These are phyloP conservation scores for Triticum aestivum DNA, from an alignment of 176 grass and related monocot species.

Conservation along the genomic window DNA sequence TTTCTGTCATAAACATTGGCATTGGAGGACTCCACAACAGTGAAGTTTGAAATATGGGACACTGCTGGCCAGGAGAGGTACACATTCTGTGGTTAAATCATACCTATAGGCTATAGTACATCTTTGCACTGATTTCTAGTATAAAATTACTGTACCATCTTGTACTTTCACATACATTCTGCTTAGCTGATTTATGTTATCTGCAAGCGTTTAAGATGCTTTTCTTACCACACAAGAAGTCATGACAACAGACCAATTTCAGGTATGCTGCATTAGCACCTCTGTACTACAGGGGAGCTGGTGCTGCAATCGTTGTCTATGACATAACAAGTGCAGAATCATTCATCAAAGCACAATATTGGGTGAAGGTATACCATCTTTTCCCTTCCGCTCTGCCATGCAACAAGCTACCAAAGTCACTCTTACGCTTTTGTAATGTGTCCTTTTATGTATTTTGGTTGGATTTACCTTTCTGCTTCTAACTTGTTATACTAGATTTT, in stretches of 20 bases:
- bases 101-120: not conserved
- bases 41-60: constrained; percentile 95
- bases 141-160: not conserved
- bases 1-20: constrained; percentile 87
- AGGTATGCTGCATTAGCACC: constrained; percentile 90
- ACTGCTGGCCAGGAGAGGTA: constrained; percentile 90
- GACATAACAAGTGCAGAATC: constrained; percentile 91
- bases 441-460: not conserved
- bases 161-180: not conserved
- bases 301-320: constrained; percentile 77
- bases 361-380: constrained; percentile 64
- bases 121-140: not conserved
- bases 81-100: not conserved
- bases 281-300: constrained; percentile 84
- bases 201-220: not conserved
- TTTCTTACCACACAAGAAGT: constrained; percentile 10
- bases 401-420: not conserved
- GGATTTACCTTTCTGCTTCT: constrained; percentile 6
- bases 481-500: not conserved
- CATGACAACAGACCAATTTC: constrained; percentile 9
- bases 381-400: not conserved
- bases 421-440: not conserved
- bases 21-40: constrained; percentile 69
- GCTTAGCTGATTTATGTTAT: not conserved
- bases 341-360: constrained; percentile 87